Conservation (phyloP, 2,329 filamentous ascomycete genomes). For the Aspergillus caelatus region DNA sequence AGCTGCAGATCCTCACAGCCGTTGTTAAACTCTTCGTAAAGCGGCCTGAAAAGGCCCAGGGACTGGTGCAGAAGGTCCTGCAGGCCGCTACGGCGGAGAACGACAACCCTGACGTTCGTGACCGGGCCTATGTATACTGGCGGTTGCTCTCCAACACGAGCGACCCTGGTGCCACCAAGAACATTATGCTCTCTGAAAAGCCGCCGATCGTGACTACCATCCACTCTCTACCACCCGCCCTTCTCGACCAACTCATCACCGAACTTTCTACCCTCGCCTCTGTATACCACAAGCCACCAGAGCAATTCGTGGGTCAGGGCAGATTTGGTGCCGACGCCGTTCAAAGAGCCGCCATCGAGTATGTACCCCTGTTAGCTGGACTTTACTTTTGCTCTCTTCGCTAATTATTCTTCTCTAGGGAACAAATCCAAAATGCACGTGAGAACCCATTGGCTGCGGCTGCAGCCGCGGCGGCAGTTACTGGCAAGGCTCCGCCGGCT, state of each 20-base stretch:
- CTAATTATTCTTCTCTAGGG: conserved; percentile 48
- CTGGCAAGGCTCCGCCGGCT: conserved; percentile 54
- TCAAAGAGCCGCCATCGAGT: conserved; percentile 90
- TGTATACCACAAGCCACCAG: conserved; percentile 96
- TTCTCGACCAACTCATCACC: conserved; percentile 85
- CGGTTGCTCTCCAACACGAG: conserved; percentile 79
- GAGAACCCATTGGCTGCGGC: conserved; percentile 94
- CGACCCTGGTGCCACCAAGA: conserved; percentile 88
- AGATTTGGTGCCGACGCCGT: conserved; percentile 92
- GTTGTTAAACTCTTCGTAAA: conserved; percentile 98
- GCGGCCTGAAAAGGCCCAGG: conserved; percentile 89
- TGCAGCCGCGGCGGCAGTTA: conserved; percentile 66
- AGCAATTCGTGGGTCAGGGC: conserved; percentile 96
- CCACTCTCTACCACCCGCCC: conserved; percentile 76
- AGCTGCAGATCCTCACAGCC: conserved; percentile 94
- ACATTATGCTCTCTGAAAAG: conserved; percentile 89
- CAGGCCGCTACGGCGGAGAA: conserved; percentile 91
- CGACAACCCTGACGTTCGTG: conserved; percentile 96
- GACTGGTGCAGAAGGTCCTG: conserved; percentile 89
- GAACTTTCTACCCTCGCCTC: conserved; percentile 95
- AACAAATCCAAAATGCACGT: conserved; percentile 86
- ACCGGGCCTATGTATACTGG: conserved; percentile 98
- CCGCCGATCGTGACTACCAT: conserved; percentile 94
- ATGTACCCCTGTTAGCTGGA: conserved; percentile 30
- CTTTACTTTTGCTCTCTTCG: neutral